phyloP scores from a whole-genome alignment of 164 flowering plant species.

The Annona squamosa region DNA sequence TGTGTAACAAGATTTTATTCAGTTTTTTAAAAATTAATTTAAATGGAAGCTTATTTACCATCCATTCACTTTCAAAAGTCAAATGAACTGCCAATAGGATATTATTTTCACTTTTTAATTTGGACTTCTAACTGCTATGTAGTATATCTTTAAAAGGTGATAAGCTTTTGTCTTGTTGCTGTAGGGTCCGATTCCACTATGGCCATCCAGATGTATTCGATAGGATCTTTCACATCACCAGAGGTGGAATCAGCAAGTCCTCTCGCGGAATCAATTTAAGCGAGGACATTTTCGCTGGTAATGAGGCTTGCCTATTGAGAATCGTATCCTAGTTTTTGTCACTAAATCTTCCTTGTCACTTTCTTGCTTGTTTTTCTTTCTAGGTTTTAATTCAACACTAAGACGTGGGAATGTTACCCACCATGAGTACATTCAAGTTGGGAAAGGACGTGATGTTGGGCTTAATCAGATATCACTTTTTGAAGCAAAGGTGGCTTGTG shows the following conservation, averaged over 20 bases:
- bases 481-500: slow-evolving; percentile 98
- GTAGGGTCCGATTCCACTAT: slow-evolving; percentile 94
- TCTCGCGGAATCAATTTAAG: slow-evolving; percentile 86
- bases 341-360: background rate
- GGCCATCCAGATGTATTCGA: slow-evolving; percentile 99
- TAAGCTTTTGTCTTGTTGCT: slow-evolving; percentile 13
- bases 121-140: background rate
- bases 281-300: slow-evolving; percentile 98
- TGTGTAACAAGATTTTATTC: too few species aligned
- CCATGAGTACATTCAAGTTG: slow-evolving; percentile 98
- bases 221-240: slow-evolving; percentile 89
- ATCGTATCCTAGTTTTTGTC: background rate
- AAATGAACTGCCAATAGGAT: background rate
- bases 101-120: background rate
- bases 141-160: background rate
- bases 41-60: background rate
- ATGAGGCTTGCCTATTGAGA: background rate
- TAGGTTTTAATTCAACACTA: slow-evolving; percentile 93
- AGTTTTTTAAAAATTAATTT: too few species aligned
- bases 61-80: background rate
- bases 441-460: slow-evolving; percentile 99
- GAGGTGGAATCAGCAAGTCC: slow-evolving; percentile 97
- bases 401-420: slow-evolving; percentile 93
- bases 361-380: slow-evolving; percentile 1
- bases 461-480: slow-evolving; percentile 95